Conservation (phyloP, 192 early-diverging fungal species). For the Entophlyctis luteolus region DNA sequence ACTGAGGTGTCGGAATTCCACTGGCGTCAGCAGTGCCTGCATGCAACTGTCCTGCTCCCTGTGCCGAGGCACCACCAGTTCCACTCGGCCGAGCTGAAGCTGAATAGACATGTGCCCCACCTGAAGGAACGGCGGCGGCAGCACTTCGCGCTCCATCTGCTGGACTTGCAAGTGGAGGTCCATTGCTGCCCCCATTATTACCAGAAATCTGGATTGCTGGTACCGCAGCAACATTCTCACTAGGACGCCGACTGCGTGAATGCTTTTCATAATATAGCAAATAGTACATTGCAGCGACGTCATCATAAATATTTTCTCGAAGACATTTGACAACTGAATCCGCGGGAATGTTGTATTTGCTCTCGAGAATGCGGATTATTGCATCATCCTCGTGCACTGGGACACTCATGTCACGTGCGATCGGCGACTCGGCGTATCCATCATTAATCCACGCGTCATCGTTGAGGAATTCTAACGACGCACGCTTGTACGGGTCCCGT, state of each 20-base stretch:
- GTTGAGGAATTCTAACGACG: slow-evolving; percentile 54
- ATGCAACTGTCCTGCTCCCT: too few relatives aligned
- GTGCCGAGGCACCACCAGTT: too few relatives aligned
- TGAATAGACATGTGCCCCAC: too few relatives aligned
- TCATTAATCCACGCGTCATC: slow-evolving; percentile 66
- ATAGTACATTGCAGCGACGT: slow-evolving; percentile 57
- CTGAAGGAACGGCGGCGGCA: too few relatives aligned
- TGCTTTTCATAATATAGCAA: slow-evolving; percentile 63
- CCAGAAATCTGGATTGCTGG: slow-evolving; percentile 23
- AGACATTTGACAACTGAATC: slow-evolving; percentile 47
- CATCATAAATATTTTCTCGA: slow-evolving; percentile 56
- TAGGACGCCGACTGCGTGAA: background rate
- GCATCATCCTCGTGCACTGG: slow-evolving; percentile 50
- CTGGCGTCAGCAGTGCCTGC: too few relatives aligned
- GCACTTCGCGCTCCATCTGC: slow-evolving; percentile 9
- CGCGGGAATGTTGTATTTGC: slow-evolving; percentile 52
- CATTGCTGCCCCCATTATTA: background rate
- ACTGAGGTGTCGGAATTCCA: too few relatives aligned
- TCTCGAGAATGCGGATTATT: slow-evolving; percentile 51
- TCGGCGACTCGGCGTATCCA: slow-evolving; percentile 46
- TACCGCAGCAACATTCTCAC: background rate
- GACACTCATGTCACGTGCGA: slow-evolving; percentile 45
- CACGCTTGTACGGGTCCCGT: slow-evolving; percentile 53
- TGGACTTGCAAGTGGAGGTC: slow-evolving; percentile 18
- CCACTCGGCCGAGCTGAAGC: too few relatives aligned